A percentile compares a stretch with the other conserved stretches of the same genome.
These are phyloP conservation scores for Penicillium griseofulvum DNA, from an alignment of 2,329 filamentous ascomycete species.

Conservation along the genomic window DNA sequence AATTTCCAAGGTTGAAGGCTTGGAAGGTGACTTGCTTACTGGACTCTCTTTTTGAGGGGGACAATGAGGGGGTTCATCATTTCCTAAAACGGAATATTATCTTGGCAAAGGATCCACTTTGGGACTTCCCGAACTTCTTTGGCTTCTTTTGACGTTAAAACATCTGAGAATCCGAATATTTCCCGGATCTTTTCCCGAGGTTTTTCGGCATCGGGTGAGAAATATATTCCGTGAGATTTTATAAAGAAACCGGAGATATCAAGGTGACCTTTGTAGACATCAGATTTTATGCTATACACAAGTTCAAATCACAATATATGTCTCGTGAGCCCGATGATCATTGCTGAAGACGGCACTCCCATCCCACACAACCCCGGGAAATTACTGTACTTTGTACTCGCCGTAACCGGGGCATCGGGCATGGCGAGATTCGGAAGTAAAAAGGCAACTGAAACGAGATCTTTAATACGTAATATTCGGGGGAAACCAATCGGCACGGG, in stretches of 20 bases:
- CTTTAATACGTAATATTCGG: neutral
- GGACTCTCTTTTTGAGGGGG: too few relatives aligned
- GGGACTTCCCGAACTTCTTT: neutral
- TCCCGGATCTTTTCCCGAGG: neutral
- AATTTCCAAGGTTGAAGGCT: too few relatives aligned
- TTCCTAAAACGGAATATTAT: neutral
- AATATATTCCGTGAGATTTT: too few relatives aligned
- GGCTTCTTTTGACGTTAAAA: neutral
- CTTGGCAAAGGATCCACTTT: neutral
- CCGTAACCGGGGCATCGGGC: neutral
- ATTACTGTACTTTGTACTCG: neutral
- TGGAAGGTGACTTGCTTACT: too few relatives aligned
- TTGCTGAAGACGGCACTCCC: neutral
- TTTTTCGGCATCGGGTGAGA: neutral
- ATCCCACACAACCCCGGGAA: neutral
- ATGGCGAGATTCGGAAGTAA: neutral
- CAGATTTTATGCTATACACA: too few relatives aligned
- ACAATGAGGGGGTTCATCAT: neutral
- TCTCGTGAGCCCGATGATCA: neutral
- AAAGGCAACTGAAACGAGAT: conserved; percentile 2
- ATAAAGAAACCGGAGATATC: neutral
- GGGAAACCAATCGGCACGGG: neutral
- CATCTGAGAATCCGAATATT: neutral
- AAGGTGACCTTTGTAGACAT: neutral
- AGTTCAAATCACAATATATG: neutral